Evolutionary conservation across 345 rosid species (phyloP).

Genomic region (Eucalyptus curtisii): DNA sequence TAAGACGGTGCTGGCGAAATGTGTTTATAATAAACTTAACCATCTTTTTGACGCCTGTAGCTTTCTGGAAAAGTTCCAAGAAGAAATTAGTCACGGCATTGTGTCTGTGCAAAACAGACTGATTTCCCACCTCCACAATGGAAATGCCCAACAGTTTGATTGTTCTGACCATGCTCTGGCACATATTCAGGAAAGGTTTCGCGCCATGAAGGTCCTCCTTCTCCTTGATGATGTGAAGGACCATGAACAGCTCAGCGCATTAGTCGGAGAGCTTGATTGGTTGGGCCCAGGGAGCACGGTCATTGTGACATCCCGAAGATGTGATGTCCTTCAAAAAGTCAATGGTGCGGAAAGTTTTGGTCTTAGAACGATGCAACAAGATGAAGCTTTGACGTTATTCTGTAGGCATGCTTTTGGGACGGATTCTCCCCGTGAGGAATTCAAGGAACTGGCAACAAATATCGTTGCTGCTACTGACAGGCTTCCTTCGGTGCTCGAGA

Average conservation of each 20-base stretch:
- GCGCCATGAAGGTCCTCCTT: fast-evolving
- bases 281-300: fast-evolving
- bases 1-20: too few relatives aligned
- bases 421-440: too few relatives aligned
- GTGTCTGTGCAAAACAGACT: fast-evolving
- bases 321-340: fast-evolving
- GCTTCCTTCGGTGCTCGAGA: too few relatives aligned
- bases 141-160: fast-evolving
- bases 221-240: too few relatives aligned
- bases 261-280: background rate
- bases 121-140: fast-evolving
- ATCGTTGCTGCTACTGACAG: too few relatives aligned
- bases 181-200: fast-evolving
- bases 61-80: too few relatives aligned
- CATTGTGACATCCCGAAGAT: fast-evolving
- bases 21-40: fast-evolving
- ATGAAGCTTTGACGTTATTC: too few relatives aligned
- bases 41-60: too few relatives aligned
- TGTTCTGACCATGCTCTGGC: fast-evolving
- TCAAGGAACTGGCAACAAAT: fast-evolving
- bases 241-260: fast-evolving
- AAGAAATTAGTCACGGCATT: too few relatives aligned
- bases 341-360: fast-evolving
- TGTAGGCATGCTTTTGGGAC: fast-evolving
- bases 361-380: fast-evolving